phyloP scores from a whole-genome alignment of 163 green algal species.

The Coccomyxa subellipsoidea region DNA sequence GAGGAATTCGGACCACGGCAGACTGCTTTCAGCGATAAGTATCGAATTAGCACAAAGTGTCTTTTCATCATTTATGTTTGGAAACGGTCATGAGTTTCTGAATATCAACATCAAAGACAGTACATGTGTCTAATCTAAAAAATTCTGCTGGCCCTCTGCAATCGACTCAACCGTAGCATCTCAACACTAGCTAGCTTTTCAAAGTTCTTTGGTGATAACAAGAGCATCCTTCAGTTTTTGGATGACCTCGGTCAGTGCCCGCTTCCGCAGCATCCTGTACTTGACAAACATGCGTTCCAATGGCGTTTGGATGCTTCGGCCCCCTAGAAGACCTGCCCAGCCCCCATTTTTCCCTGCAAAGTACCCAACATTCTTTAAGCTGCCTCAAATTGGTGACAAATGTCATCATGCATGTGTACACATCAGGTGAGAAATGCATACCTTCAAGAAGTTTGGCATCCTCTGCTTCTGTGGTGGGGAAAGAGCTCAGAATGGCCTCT shows the following conservation, averaged over 20 bases:
- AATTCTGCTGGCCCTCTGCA: no score
- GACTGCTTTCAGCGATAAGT: no score
- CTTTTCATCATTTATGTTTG: no score
- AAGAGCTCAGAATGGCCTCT: background rate
- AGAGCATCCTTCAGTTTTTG: slow-evolving; percentile 1
- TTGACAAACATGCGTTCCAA: slow-evolving; percentile 6
- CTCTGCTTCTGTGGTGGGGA: background rate
- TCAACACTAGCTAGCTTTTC: background rate
- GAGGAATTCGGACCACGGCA: no score
- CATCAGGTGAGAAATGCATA: background rate
- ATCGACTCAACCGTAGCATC: no score
- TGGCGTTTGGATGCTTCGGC: background rate
- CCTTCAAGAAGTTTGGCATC: background rate
- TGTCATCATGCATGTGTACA: background rate
- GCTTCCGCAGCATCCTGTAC: background rate
- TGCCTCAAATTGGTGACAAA: background rate
- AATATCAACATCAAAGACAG: no score
- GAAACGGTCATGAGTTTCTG: no score
- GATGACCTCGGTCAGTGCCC: background rate
- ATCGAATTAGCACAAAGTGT: no score
- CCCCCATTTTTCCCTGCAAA: background rate
- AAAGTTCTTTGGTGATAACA: background rate
- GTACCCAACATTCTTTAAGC: background rate
- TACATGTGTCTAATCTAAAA: no score
- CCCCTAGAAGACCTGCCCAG: background rate